Evolutionary conservation across 2,329 filamentous ascomycete genomes (phyloP), one percentile per base, ranked within the genome.

Genomic region (Fusarium annulatum): DNA sequence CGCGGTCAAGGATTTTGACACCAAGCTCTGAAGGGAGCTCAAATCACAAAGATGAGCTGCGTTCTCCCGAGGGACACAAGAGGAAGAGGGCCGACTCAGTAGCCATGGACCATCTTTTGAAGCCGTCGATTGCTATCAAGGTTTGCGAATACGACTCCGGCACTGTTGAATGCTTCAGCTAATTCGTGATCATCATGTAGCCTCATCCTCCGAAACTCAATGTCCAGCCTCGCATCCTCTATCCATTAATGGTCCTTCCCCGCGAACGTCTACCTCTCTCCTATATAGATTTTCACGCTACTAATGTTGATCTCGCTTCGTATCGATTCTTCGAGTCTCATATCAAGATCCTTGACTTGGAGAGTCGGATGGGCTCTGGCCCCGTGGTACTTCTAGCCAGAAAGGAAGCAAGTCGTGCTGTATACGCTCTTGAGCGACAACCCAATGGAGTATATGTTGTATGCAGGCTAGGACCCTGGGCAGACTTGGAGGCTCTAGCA

Each of bases 371-470:
- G 75, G 87, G 87, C 65, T 86, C 84, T 26, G 81, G 82, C 16
- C 84, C 87, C 19, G 87, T 86, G 65, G 83, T 93, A 21, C 85
- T 94, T 15, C 84, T 94, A 66, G 91, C 90, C 34, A 85, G 89
- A 65, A 85, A 88, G 49, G 88, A 92, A 48, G 83, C 86, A 33
- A 87, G 85, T 68, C 84, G 85, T 63, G 84, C 84, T 41, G 71
- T 89, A 1, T 92, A 90, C 78, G 91, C 87, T 18, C 82, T 94
- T n/a, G 93, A 95, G 82, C 86, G 89, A 30, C 89, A 93, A 41
- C 84, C 86, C 21, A 81, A 83, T 52, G 87, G 87, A 2, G 84
- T 92, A 7, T 95, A 93, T 79, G 88, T 89, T 16, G 79, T 94
- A 33, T 95, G 91, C 80, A 91, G 88, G 76, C 83, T 96, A 48